Base-by-base conservation (phyloP, 108 stramenopile genomes). In the Nitzschia palea region DNA sequence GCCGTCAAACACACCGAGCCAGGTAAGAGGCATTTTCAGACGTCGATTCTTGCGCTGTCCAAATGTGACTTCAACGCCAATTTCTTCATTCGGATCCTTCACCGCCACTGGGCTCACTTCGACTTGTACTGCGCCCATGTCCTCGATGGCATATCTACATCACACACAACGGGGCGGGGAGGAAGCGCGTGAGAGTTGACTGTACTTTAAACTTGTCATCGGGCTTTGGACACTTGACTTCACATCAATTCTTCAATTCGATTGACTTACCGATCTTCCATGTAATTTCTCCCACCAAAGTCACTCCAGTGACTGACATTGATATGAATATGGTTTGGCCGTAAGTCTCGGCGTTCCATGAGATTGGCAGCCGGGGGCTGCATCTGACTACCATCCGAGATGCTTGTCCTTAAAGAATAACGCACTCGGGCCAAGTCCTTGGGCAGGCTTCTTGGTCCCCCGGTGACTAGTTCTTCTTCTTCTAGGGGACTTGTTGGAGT, bases 1-100 rank as follows among this genome's bases (percentile, higher is more conserved):
- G 0, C 98, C 98, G 70, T 99, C 98, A 71, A 95, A 99, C 1
- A 98, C 87, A 17, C 94, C 97, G 26, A 79, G 40, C 45, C 70
- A 76, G 17, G 81, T 83, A 3, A 88, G 50, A 8, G 82, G 86
- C 80, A 84, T 81, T 32, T 79, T 86, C 42, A 81, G 58, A 31
- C 80, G 77, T 22, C 79, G 69, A 29, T 63, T 74, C 37, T 63
- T 58, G 22, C 42, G 64, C 20, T 58, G 66, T n/a, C 43, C 71
- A 57, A 58, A 79, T 17, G 68, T 77, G 32, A 77, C 74, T 71
- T 77, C 79, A 9, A 77, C 76, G 17, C 52, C 51, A 22, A 43
- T 26, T 17, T 60, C 71, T n/a, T 57, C 29, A 68, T 56, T 45
- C n/a, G 65, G 48, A 20, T 48, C 23, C 3, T 34, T 40, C 9